Conservation (phyloP, 1,284 basidiomycete genomes). For the Entoloma clypeatum region DNA sequence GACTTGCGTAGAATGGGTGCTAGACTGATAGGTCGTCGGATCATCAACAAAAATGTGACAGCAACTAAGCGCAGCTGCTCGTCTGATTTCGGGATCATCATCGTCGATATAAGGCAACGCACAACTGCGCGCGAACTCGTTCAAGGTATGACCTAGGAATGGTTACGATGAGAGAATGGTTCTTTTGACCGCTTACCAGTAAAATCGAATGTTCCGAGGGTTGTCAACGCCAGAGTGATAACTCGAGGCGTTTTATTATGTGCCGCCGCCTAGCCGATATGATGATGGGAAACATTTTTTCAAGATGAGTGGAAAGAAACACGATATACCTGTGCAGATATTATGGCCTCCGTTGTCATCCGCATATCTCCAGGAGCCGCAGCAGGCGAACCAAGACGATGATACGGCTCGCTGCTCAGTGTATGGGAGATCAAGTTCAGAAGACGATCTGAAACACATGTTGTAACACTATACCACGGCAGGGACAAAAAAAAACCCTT, state of each 20-base stretch:
- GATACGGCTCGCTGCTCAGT: slow-evolving; percentile 81
- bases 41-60: slow-evolving; percentile 91
- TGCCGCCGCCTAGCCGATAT: slow-evolving; percentile 33
- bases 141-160: slow-evolving; percentile 78
- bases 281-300: slow-evolving; percentile 1
- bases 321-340: slow-evolving; percentile 46
- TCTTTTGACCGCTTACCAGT: slow-evolving; percentile 61
- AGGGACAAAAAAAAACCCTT: slow-evolving; percentile 1
- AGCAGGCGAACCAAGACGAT: slow-evolving; percentile 77
- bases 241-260: slow-evolving; percentile 67
- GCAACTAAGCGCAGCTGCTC: slow-evolving; percentile 91
- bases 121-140: slow-evolving; percentile 93
- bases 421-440: slow-evolving; percentile 80
- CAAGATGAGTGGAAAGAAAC: background rate
- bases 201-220: slow-evolving; percentile 94
- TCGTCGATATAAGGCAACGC: slow-evolving; percentile 95
- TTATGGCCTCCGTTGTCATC: slow-evolving; percentile 54
- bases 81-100: slow-evolving; percentile 85
- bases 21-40: slow-evolving; percentile 95
- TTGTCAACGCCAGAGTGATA: slow-evolving; percentile 83
- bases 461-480: slow-evolving; percentile 4
- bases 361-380: slow-evolving; percentile 50
- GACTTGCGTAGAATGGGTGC: slow-evolving; percentile 95
- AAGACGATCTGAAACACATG: slow-evolving; percentile 76
- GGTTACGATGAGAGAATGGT: slow-evolving; percentile 11